Conservation (phyloP, 805 yeast genomes). For the Torulaspora franciscae region DNA sequence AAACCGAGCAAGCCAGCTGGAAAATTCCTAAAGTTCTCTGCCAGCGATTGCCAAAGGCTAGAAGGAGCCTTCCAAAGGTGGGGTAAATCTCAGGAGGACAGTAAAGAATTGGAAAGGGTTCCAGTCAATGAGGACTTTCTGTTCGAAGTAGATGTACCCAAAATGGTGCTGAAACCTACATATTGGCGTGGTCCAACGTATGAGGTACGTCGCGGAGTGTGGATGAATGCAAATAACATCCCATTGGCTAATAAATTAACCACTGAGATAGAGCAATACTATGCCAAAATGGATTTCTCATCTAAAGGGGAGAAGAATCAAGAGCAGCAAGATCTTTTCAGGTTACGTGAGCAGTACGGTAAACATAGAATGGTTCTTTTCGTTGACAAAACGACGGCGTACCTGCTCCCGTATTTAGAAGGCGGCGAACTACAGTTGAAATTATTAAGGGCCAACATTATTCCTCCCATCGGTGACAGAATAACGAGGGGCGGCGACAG, state of each 20-base stretch:
- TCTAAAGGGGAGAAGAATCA: constrained; percentile 13
- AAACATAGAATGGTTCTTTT: constrained; percentile 31
- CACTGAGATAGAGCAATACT: constrained; percentile 55
- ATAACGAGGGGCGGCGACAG: constrained; percentile 38
- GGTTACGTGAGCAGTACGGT: constrained; percentile 8
- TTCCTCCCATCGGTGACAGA: constrained; percentile 42
- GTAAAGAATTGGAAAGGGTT: constrained; percentile 28
- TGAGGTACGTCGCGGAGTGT: constrained; percentile 76
- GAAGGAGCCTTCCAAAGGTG: constrained; percentile 45
- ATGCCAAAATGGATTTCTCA: constrained; percentile 39
- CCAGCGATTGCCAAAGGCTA: constrained; percentile 54
- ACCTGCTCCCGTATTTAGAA: constrained; percentile 42
- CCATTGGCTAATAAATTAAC: constrained; percentile 54
- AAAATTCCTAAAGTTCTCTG: constrained; percentile 64
- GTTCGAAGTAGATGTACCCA: constrained; percentile 61
- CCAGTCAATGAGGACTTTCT: constrained; percentile 78
- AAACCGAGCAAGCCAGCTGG: constrained; percentile 46
- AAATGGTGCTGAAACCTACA: constrained; percentile 55
- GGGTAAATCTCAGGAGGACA: not conserved
- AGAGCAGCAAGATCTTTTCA: constrained; percentile 14
- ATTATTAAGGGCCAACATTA: constrained; percentile 35
- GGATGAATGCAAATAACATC: constrained; percentile 60
- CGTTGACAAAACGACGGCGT: constrained; percentile 43
- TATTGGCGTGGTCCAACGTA: constrained; percentile 88
- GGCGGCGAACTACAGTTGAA: constrained; percentile 39